phyloP scores from a whole-genome alignment of 441 rosid species.

The Aleurites moluccanus region DNA sequence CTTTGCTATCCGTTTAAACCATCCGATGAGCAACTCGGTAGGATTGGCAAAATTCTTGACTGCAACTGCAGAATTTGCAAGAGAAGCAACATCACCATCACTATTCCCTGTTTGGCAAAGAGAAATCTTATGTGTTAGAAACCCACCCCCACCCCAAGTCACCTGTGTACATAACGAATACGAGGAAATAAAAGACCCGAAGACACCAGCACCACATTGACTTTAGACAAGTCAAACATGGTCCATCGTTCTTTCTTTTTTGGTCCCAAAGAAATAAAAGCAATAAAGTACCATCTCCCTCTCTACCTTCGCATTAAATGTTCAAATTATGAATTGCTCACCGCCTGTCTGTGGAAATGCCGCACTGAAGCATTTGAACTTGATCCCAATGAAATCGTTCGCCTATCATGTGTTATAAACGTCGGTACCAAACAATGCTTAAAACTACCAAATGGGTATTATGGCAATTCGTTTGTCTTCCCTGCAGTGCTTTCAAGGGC shows the following conservation, averaged over 20 bases:
- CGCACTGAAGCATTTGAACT: conserved; percentile 16
- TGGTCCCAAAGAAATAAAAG: conserved; percentile 2
- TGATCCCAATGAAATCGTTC: neutral
- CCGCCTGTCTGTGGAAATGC: conserved; percentile 19
- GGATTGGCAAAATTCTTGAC: conserved; percentile 15
- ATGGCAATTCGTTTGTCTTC: conserved; percentile 18
- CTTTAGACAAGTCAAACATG: neutral
- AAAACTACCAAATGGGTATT: neutral
- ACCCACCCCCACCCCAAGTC: conserved; percentile 22
- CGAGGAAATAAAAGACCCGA: neutral
- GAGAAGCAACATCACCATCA: neutral
- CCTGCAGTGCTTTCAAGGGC: conserved; percentile 4
- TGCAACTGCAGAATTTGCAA: conserved; percentile 4
- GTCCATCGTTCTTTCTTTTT: conserved; percentile 11
- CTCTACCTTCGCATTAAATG: neutral
- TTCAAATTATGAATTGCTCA: conserved; percentile 1
- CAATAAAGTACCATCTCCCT: conserved; percentile 4
- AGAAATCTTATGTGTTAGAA: conserved; percentile 13
- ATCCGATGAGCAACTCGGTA: neutral
- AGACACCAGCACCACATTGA: too few species aligned
- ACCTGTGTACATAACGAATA: conserved; percentile 11
- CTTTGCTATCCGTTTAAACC: conserved; percentile 22
- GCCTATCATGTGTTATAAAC: neutral
- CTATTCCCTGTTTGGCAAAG: conserved; percentile 20
- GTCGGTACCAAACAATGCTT: neutral